Percentiles rank a stretch among this genome's conserved stretches.
These are phyloP conservation scores for Hordeum vulgare DNA, from an alignment of 176 grass and related monocot genomes.

Conservation along the genomic window DNA sequence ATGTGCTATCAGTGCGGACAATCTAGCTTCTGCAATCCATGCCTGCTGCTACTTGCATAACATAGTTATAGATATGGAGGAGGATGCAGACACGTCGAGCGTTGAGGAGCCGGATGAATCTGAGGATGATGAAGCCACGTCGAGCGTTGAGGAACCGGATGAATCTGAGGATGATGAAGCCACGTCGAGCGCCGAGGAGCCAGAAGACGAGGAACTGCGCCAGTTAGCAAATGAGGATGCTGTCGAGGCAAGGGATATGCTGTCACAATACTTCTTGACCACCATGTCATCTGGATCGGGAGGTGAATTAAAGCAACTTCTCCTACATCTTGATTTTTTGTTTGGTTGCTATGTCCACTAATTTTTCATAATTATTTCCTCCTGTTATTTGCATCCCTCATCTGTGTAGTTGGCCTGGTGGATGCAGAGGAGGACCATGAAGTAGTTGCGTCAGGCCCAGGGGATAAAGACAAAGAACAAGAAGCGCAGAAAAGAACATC, in stretches of 20 bases:
- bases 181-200: not conserved
- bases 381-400: not conserved
- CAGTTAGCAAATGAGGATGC: slow-evolving; percentile 33
- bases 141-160: slow-evolving; percentile 6
- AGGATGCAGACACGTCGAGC: too few species aligned
- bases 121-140: not conserved
- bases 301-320: too few species aligned
- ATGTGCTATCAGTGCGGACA: slow-evolving; percentile 47
- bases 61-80: too few species aligned
- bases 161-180: slow-evolving; percentile 12
- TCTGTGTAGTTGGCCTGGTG: not conserved
- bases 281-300: too few species aligned
- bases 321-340: too few species aligned
- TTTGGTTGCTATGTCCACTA: too few species aligned
- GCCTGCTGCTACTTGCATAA: slow-evolving; percentile 19
- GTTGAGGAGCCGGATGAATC: slow-evolving; percentile 33
- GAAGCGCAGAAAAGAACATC: too few species aligned
- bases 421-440: too few species aligned
- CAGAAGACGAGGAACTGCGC: slow-evolving; percentile 37
- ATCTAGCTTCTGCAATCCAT: slow-evolving; percentile 47
- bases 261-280: too few species aligned
- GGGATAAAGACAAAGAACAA: not conserved
- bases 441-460: too few species aligned
- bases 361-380: too few species aligned
- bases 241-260: not conserved